A percentile compares a stretch with the other conserved stretches of the same genome.
These are phyloP conservation scores for Epichloe festucae DNA, from an alignment of 2,329 filamentous ascomycete species.

Conservation along the genomic window DNA sequence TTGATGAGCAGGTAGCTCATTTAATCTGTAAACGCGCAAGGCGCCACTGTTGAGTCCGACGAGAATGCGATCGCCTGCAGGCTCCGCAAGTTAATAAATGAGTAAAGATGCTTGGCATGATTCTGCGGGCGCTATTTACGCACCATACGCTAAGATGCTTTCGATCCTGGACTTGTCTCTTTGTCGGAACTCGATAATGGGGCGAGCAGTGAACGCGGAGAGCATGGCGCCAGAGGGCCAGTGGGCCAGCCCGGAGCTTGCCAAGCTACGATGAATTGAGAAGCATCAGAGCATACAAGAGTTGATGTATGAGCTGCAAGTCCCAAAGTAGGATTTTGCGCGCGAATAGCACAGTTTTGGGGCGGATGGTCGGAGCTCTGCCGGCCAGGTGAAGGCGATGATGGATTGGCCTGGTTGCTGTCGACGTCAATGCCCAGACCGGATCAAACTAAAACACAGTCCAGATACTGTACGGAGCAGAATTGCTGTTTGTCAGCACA, in stretches of 20 bases:
- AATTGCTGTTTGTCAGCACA: background rate
- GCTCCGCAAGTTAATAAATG: background rate
- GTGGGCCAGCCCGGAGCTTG: constrained; percentile 27
- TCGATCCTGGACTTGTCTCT: constrained; percentile 97
- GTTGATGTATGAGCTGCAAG: background rate
- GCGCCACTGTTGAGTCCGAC: constrained; percentile 84
- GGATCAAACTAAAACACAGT: background rate
- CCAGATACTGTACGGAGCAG: no score
- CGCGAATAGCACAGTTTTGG: background rate
- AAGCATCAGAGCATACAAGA: constrained; percentile 6
- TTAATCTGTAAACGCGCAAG: constrained; percentile 82
- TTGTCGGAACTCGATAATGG: constrained; percentile 91
- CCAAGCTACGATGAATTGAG: constrained; percentile 15
- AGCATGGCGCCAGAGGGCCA: constrained; percentile 56
- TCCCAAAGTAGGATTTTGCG: background rate
- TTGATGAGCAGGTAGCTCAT: constrained; percentile 40
- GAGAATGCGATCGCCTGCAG: constrained; percentile 69
- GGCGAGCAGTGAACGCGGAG: constrained; percentile 90
- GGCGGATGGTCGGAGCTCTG: background rate
- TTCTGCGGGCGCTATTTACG: constrained; percentile 6
- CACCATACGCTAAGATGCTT: constrained; percentile 83
- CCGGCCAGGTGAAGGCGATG: background rate
- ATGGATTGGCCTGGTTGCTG: background rate
- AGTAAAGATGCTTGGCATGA: background rate
- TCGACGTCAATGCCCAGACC: background rate